Evolutionary conservation across 352 stramenopile species (phyloP).

Genomic region (Phytophthora ohioensis): DNA sequence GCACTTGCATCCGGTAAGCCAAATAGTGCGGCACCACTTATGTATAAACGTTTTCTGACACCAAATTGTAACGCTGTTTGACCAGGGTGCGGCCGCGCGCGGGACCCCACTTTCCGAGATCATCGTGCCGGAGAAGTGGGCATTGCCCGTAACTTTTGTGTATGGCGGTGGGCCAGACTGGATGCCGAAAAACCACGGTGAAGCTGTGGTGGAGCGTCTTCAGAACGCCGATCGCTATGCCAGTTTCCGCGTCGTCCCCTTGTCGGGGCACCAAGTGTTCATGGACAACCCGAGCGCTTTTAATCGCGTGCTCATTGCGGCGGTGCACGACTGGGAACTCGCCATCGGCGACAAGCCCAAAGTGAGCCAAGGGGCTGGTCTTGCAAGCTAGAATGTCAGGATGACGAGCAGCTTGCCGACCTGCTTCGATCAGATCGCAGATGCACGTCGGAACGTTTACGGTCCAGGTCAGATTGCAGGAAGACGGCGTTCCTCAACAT

Average conservation of each 20-base stretch:
- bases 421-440: constrained; percentile 2
- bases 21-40: neutral
- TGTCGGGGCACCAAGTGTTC: constrained; percentile 76
- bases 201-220: constrained; percentile 57
- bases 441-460: neutral
- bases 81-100: constrained; percentile 51
- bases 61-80: neutral
- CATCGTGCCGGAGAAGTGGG: constrained; percentile 51
- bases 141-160: constrained; percentile 71
- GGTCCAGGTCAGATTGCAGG: neutral
- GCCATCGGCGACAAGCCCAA: neutral
- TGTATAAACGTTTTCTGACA: neutral
- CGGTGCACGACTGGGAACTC: constrained; percentile 33
- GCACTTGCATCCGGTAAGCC: constrained; percentile 60
- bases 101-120: constrained; percentile 50
- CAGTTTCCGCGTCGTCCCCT: constrained; percentile 60
- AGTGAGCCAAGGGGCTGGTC: neutral
- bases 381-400: constrained; percentile 4
- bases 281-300: constrained; percentile 80
- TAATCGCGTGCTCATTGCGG: constrained; percentile 58
- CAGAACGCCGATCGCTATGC: constrained; percentile 54
- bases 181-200: constrained; percentile 72
- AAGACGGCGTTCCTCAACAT: neutral
- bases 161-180: constrained; percentile 76
- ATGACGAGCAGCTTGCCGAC: neutral